phyloP scores from a whole-genome alignment of 192 early-diverging fungal species.

The Coemansia sp. region DNA sequence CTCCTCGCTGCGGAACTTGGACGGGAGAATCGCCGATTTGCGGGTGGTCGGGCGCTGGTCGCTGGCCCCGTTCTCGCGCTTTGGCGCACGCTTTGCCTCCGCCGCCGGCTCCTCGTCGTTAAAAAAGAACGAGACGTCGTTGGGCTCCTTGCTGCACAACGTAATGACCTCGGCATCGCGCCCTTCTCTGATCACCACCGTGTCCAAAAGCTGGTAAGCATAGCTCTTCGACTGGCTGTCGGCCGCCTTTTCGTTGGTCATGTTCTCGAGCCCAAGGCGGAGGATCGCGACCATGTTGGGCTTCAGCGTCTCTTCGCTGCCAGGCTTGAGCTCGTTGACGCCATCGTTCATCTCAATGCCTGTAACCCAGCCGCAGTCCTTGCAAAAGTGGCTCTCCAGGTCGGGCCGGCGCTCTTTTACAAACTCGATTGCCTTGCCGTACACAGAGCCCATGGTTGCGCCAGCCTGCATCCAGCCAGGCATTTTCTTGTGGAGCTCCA shows the following conservation, averaged over 20 bases:
- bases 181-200: constrained; percentile 60
- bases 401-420: constrained; percentile 82
- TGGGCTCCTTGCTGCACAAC: constrained; percentile 30
- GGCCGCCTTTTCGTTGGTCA: constrained; percentile 70
- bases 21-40: constrained; percentile 69
- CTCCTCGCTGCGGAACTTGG: constrained; percentile 79
- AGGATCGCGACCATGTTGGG: constrained; percentile 85
- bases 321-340: constrained; percentile 72
- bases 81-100: constrained; percentile 14
- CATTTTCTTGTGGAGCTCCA: constrained; percentile 79
- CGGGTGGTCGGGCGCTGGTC: constrained; percentile 39
- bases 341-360: constrained; percentile 95
- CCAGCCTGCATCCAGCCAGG: constrained; percentile 73
- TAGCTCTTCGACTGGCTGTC: constrained; percentile 80
- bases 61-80: constrained; percentile 24
- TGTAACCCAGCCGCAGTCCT: constrained; percentile 83
- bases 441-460: constrained; percentile 73
- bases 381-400: constrained; percentile 80
- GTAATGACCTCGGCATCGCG: constrained; percentile 32
- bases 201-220: constrained; percentile 82
- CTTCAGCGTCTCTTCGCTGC: constrained; percentile 66
- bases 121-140: constrained; percentile 56
- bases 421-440: constrained; percentile 64
- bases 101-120: constrained; percentile 45
- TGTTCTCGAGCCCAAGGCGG: constrained; percentile 80